Conservation (phyloP, 768 basidiomycete species). For the Plicaturopsis crispa region DNA sequence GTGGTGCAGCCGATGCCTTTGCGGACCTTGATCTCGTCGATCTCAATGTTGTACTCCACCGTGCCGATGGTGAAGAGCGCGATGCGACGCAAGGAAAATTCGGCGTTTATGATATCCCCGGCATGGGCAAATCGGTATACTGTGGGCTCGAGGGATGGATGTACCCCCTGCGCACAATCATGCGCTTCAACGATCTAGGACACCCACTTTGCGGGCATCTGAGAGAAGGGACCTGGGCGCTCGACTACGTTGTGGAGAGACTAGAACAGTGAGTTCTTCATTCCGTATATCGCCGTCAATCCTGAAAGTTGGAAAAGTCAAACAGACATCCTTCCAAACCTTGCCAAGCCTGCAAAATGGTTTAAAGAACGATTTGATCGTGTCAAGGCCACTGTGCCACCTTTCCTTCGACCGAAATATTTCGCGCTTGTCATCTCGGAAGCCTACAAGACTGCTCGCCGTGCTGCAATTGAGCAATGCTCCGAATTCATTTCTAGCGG, state of each 20-base stretch:
- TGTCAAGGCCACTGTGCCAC: constrained; percentile 65
- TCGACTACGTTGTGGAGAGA: constrained; percentile 78
- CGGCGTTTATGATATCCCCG: constrained; percentile 80
- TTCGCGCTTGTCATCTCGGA: constrained; percentile 88
- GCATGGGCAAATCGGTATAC: constrained; percentile 69
- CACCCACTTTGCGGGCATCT: constrained; percentile 87
- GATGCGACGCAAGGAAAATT: constrained; percentile 79
- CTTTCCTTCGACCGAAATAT: constrained; percentile 92
- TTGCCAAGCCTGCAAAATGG: constrained; percentile 74
- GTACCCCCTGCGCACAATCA: constrained; percentile 76
- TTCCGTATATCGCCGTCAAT: too few relatives aligned
- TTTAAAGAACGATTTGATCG: constrained; percentile 81
- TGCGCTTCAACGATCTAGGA: constrained; percentile 88
- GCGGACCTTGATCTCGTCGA: constrained; percentile 73
- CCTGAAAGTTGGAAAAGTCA: constrained; percentile 36
- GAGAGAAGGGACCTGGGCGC: constrained; percentile 83
- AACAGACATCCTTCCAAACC: constrained; percentile 52
- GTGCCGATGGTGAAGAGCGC: constrained; percentile 85
- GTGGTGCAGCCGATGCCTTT: constrained; percentile 69
- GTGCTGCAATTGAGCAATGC: constrained; percentile 76
- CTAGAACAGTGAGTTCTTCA: constrained; percentile 52
- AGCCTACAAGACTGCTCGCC: constrained; percentile 88
- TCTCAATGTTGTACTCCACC: constrained; percentile 80
- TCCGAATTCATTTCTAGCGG: constrained; percentile 84
- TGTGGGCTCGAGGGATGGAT: constrained; percentile 99